These are phyloP conservation scores for Fragilaria radians DNA, from an alignment of 108 stramenopile species.

Conservation along the genomic window DNA sequence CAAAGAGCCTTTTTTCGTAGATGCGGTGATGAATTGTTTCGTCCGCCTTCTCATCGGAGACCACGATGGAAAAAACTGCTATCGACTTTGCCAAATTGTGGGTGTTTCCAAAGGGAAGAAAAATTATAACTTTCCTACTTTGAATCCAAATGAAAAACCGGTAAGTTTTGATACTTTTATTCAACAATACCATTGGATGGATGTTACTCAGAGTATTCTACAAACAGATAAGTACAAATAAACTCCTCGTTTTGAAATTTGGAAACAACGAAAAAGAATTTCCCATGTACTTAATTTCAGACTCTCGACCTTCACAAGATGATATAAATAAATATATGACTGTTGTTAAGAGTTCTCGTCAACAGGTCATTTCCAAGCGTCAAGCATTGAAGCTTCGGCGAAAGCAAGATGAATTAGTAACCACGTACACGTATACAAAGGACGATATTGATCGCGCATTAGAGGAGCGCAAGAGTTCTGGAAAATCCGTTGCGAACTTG, in stretches of 20 bases:
- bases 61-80: constrained; percentile 72
- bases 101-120: constrained; percentile 38
- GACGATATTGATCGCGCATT: constrained; percentile 73
- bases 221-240: constrained; percentile 55
- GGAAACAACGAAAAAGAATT: constrained; percentile 55
- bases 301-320: constrained; percentile 53
- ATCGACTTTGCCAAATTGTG: constrained; percentile 74
- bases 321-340: constrained; percentile 62
- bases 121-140: constrained; percentile 58
- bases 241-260: constrained; percentile 64
- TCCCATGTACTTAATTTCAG: constrained; percentile 70
- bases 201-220: neutral
- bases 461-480: constrained; percentile 57
- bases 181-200: neutral
- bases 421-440: constrained; percentile 75
- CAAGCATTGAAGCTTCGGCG: constrained; percentile 63
- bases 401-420: constrained; percentile 67
- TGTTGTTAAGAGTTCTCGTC: constrained; percentile 55
- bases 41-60: constrained; percentile 77
- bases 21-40: constrained; percentile 66
- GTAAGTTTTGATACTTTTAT: constrained; percentile 35
- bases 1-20: constrained; percentile 81
- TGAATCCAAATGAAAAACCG: constrained; percentile 46
- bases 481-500: constrained; percentile 54
- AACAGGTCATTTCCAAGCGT: constrained; percentile 47